Evolutionary conservation across 768 basidiomycete species (phyloP).

Genomic region (Amanita pseudoporphyria): DNA sequence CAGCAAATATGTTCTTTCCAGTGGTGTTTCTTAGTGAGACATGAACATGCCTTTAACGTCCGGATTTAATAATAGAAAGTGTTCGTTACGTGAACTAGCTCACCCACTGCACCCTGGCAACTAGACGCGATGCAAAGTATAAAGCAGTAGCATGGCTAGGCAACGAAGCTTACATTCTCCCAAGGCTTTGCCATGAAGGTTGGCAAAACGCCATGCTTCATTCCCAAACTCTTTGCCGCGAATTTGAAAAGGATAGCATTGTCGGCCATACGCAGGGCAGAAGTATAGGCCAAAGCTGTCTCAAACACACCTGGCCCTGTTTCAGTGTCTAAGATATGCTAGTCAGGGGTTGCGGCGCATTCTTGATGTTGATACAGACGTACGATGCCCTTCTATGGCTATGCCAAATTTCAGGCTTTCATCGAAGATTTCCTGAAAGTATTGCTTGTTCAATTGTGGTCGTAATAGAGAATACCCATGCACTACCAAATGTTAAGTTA

Average conservation of each 20-base stretch:
- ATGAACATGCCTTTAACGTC: conserved; percentile 66
- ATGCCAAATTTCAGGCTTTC: conserved; percentile 62
- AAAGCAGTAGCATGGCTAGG: background rate
- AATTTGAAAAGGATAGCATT: conserved; percentile 92
- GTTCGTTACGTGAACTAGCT: background rate
- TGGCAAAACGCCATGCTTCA: conserved; percentile 80
- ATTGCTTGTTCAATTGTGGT: conserved; percentile 81
- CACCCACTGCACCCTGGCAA: conserved; percentile 95
- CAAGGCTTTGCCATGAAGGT: conserved; percentile 99
- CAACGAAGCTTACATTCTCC: conserved; percentile 57
- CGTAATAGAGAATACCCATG: conserved; percentile 94
- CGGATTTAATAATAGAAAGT: background rate
- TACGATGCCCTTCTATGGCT: conserved; percentile 81
- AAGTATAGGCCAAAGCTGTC: conserved; percentile 80
- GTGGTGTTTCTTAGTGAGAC: conserved; percentile 66
- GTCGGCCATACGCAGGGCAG: conserved; percentile 76
- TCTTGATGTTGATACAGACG: conserved; percentile 12
- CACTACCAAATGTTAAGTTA: conserved; percentile 42
- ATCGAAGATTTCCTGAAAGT: conserved; percentile 87
- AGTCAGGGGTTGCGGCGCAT: background rate
- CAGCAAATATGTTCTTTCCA: conserved; percentile 76
- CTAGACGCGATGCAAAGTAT: conserved; percentile 26
- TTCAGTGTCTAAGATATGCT: conserved; percentile 62
- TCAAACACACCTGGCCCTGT: conserved; percentile 87
- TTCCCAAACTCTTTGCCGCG: conserved; percentile 84